Conservation (phyloP, 2,329 filamentous ascomycete species). For the Ceratocystis eucalypticola region DNA sequence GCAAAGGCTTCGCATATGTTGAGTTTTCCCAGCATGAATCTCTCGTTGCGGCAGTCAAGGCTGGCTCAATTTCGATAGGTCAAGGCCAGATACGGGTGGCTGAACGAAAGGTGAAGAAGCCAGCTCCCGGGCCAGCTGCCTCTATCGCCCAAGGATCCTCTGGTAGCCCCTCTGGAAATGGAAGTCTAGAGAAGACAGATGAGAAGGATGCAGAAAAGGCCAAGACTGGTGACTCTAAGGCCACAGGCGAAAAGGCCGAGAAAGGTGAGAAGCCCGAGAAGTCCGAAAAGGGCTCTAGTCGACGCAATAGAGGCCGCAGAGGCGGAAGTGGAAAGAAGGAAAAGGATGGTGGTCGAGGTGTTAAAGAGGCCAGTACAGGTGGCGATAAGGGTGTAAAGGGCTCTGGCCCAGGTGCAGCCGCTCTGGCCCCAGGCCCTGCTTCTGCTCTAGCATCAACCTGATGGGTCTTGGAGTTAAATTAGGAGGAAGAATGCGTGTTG, state of each 20-base stretch:
- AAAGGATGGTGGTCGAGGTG: constrained; percentile 7
- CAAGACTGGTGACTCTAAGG: constrained; percentile 16
- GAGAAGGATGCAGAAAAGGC: not conserved
- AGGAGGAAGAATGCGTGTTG: not conserved
- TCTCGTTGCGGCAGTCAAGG: constrained; percentile 64
- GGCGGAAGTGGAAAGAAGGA: constrained; percentile 20
- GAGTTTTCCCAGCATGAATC: constrained; percentile 65
- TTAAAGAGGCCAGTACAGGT: constrained; percentile 20
- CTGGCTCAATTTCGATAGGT: constrained; percentile 68
- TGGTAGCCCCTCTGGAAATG: constrained; percentile 6
- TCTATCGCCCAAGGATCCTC: constrained; percentile 18
- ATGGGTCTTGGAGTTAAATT: not conserved
- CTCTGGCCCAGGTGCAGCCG: not conserved
- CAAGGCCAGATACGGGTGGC: constrained; percentile 78
- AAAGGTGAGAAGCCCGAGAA: constrained; percentile 21
- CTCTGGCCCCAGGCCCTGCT: not conserved
- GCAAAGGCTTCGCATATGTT: constrained; percentile 88
- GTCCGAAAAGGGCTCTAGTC: constrained; percentile 23
- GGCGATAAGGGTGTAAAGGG: constrained; percentile 19
- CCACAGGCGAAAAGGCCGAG: constrained; percentile 21
- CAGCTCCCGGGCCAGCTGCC: constrained; percentile 10
- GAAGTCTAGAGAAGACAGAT: not conserved
- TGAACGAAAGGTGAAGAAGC: constrained; percentile 56
- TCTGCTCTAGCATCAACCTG: not conserved
- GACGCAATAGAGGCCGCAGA: constrained; percentile 21